Evolutionary conservation across 768 basidiomycete species (phyloP), one percentile per base, ranked within the genome.

Genomic region (Trametes cubensis): DNA sequence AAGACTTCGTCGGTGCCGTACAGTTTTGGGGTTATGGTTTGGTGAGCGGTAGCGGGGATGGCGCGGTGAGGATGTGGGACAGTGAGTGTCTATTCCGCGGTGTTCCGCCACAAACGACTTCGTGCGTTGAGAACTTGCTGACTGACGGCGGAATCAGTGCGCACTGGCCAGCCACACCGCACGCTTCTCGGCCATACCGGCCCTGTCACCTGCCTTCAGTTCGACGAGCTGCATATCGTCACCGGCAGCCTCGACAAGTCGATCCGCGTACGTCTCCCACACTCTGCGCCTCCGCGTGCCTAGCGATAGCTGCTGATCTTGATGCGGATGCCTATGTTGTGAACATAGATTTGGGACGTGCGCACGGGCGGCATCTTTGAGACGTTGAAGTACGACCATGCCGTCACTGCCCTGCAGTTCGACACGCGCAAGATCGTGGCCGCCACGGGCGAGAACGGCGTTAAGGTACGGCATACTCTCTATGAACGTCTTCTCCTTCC

Each of bases 11-110:
- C 8, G 97, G 97, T 2, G 94, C 91, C 4, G 90, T 98, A 45
- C 97, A 98, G 73, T 98, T 98, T 73, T 98, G 97, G 96, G 95
- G 95, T 4, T 96, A 97, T 72, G 97, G 94, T 1, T 83, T 99
- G 39, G 94, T 98, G 5, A 97, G 94, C 67, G 97, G 95, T 2
- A 97, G 94, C 68, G 95, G 94, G 0, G 97, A 99, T 73, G 95
- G 96, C 40, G 96, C 91, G 3, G 95, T 98, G 30, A 78, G 97
- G 66, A 98, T 99, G 95, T 99, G 97, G 97, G 97, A 99, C 72
- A 98, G 95, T 96, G 71, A 83, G 94, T 85, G 23, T 28, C 50
- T 49, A 39, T 34, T 58, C 15, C 18, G 15, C 21, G 17, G 41
- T 21, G 42, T 39, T 48, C 40, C 42, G 18, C 26, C 20, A 38